Evolutionary conservation across 768 basidiomycete species (phyloP).

Genomic region (Tylopilus vinaceipallidus): DNA sequence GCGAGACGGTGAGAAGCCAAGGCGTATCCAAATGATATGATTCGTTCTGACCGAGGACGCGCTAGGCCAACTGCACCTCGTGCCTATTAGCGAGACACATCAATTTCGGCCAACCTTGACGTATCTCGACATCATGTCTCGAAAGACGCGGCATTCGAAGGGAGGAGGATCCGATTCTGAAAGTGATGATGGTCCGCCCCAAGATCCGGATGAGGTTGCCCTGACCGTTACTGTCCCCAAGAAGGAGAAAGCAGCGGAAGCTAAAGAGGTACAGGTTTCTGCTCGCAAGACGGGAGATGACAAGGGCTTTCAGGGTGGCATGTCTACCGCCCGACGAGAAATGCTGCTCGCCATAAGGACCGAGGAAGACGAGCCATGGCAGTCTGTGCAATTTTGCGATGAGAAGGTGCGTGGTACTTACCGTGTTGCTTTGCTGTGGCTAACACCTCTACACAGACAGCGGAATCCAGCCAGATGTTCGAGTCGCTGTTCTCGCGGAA

Average conservation of each 20-base stretch:
- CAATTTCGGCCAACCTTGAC: slow-evolving; percentile 82
- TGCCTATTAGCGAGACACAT: slow-evolving; percentile 75
- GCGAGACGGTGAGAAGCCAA: slow-evolving; percentile 53
- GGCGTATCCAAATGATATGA: not conserved
- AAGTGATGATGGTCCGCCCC: slow-evolving; percentile 75
- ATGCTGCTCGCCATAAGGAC: slow-evolving; percentile 70
- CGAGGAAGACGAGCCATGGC: slow-evolving; percentile 81
- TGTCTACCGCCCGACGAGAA: slow-evolving; percentile 71
- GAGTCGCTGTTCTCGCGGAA: slow-evolving; percentile 64
- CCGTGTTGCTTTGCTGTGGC: slow-evolving; percentile 2
- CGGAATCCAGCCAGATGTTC: slow-evolving; percentile 54
- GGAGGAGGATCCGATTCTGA: slow-evolving; percentile 60
- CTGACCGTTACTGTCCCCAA: slow-evolving; percentile 40
- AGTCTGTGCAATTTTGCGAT: slow-evolving; percentile 63
- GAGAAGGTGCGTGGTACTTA: slow-evolving; percentile 45
- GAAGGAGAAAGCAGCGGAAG: slow-evolving; percentile 60
- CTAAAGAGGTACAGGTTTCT: slow-evolving; percentile 76
- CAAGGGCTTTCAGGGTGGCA: slow-evolving; percentile 58
- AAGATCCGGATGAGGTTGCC: slow-evolving; percentile 70
- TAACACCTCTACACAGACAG: slow-evolving; percentile 43
- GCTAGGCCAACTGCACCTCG: slow-evolving; percentile 69
- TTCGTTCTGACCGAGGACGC: slow-evolving; percentile 9
- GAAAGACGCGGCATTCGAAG: slow-evolving; percentile 54
- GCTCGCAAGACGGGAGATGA: slow-evolving; percentile 66
- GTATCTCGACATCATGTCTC: slow-evolving; percentile 71